Evolutionary conservation across 768 basidiomycete species (phyloP).

Genomic region (Naganishia vishniacii): DNA sequence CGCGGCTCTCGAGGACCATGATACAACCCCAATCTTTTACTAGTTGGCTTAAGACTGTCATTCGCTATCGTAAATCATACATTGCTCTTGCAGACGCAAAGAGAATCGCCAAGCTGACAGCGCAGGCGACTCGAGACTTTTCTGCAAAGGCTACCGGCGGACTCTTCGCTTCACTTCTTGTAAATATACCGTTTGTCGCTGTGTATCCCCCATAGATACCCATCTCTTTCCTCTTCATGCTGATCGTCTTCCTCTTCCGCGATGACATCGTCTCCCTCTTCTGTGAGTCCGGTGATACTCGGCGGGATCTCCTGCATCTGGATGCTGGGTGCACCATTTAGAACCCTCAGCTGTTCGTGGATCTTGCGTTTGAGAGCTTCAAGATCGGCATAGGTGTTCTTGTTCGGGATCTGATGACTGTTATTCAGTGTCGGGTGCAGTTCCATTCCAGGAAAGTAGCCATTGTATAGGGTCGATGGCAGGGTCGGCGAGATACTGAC

Average conservation of each 20-base stretch:
- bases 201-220: slow-evolving; percentile 7
- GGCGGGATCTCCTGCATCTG: slow-evolving; percentile 95
- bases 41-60: too few relatives aligned
- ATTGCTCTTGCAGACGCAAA: too few relatives aligned
- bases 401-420: slow-evolving; percentile 65
- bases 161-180: slow-evolving; percentile 5
- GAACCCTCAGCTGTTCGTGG: slow-evolving; percentile 78
- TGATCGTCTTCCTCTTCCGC: slow-evolving; percentile 64
- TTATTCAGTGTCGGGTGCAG: slow-evolving; percentile 81
- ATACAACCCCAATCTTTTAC: too few relatives aligned
- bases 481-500: slow-evolving; percentile 74
- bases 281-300: slow-evolving; percentile 66
- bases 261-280: slow-evolving; percentile 64
- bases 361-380: slow-evolving; percentile 82
- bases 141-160: not conserved
- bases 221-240: slow-evolving; percentile 23
- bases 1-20: too few relatives aligned
- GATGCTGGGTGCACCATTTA: slow-evolving; percentile 94
- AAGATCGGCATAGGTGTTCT: slow-evolving; percentile 73
- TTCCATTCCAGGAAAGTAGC: slow-evolving; percentile 65
- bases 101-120: not conserved
- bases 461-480: slow-evolving; percentile 80
- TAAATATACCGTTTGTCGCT: slow-evolving; percentile 3
- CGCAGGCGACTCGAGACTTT: not conserved
- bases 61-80: too few relatives aligned